Evolutionary conservation across 257 asterid genomes (phyloP).

Genomic region (Nicotiana obtusifolia): DNA sequence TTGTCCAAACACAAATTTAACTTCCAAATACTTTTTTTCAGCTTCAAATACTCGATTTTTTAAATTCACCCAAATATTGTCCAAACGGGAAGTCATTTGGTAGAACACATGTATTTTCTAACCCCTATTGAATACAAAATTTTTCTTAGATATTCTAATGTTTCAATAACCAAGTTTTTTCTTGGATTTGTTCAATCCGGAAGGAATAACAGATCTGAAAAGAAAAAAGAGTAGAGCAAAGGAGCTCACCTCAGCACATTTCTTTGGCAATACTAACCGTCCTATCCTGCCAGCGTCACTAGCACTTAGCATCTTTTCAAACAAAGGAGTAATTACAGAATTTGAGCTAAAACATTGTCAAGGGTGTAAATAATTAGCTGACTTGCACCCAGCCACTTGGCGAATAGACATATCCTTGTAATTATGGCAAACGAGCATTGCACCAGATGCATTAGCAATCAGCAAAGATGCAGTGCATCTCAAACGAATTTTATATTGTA

Average conservation of each 20-base stretch:
- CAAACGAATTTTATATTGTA: background rate
- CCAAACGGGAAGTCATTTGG: background rate
- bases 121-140: background rate
- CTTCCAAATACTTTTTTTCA: background rate
- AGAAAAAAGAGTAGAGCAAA: background rate
- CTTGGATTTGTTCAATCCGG: background rate
- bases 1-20: background rate
- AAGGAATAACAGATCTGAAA: background rate
- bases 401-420: background rate
- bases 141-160: background rate
- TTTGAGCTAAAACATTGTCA: conserved; percentile 59
- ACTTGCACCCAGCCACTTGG: background rate
- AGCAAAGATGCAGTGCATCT: background rate
- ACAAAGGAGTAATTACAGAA: conserved; percentile 71
- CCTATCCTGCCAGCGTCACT: conserved; percentile 96
- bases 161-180: background rate
- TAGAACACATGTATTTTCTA: background rate
- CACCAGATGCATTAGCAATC: background rate
- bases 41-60: background rate
- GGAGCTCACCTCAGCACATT: conserved; percentile 86
- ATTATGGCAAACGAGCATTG: background rate
- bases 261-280: conserved; percentile 89
- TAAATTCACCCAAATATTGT: background rate
- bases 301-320: conserved; percentile 90
- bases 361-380: conserved; percentile 26